phyloP scores from a whole-genome alignment of 2,329 filamentous ascomycete genomes.

The Botrytis squamosa region DNA sequence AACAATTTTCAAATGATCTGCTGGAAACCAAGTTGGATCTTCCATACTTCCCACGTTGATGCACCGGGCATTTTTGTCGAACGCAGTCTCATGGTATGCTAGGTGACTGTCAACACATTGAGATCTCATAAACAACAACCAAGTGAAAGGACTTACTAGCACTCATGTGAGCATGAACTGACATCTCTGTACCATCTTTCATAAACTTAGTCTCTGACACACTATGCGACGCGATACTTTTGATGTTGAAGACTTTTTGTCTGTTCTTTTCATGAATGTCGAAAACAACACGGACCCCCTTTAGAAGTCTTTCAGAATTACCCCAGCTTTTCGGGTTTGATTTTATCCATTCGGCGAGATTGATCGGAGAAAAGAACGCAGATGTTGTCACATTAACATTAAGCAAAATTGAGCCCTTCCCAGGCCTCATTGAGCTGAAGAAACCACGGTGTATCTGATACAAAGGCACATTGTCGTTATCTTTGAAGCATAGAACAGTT shows the following conservation, averaged over 20 bases:
- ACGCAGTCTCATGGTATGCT: neutral
- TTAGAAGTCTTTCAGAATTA: neutral
- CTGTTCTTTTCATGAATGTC: neutral
- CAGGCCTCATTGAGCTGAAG: slow-evolving; percentile 25
- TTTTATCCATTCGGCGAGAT: neutral
- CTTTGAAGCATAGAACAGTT: neutral
- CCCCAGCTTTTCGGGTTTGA: neutral
- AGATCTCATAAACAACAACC: neutral
- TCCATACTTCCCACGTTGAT: neutral
- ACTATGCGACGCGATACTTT: neutral
- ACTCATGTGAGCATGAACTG: neutral
- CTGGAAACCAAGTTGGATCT: neutral
- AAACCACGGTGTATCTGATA: slow-evolving; percentile 17
- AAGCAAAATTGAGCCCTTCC: slow-evolving; percentile 16
- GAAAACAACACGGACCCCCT: neutral
- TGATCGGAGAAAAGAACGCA: neutral
- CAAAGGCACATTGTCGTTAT: neutral
- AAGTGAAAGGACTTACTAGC: neutral
- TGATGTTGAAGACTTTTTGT: neutral
- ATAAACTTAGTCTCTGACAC: neutral
- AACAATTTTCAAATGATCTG: neutral
- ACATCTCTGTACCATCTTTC: neutral
- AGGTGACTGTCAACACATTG: neutral
- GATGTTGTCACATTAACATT: slow-evolving; percentile 24
- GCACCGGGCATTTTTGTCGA: neutral